Evolutionary conservation across 148 eudicot genomes (phyloP).

Genomic region (Cornus controversa): DNA sequence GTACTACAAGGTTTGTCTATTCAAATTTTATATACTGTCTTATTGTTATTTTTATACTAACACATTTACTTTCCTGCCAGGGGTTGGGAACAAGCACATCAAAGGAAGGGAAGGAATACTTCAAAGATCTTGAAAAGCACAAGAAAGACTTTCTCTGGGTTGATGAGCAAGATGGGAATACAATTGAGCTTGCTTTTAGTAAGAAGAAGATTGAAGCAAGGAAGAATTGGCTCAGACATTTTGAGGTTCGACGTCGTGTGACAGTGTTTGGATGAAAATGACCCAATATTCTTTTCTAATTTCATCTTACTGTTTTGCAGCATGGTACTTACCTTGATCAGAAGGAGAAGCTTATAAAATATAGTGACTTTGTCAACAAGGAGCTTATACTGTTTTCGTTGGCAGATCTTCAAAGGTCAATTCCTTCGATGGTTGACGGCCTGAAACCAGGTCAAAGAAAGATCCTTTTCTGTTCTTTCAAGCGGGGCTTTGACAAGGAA

Average conservation of each 20-base stretch:
- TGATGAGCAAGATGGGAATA: constrained; percentile 76
- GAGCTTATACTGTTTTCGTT: constrained; percentile 85
- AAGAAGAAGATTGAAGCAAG: constrained; percentile 96
- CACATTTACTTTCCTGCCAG: constrained; percentile 27
- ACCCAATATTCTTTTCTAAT: not conserved
- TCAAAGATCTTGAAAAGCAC: constrained; percentile 58
- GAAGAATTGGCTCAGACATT: constrained; percentile 87
- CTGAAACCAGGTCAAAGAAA: constrained; percentile 99
- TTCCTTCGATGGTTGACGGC: constrained; percentile 93
- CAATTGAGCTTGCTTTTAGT: constrained; percentile 96
- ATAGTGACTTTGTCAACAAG: constrained; percentile 91
- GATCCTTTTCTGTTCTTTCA: constrained; percentile 82
- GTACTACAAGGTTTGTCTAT: constrained; percentile 78
- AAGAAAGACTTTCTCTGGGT: constrained; percentile 79
- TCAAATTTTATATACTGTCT: not conserved
- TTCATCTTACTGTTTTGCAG: constrained; percentile 39
- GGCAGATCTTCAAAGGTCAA: constrained; percentile 93
- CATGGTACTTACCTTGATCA: constrained; percentile 75
- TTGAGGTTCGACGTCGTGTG: constrained; percentile 47
- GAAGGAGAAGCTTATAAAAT: constrained; percentile 55
- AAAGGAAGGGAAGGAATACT: constrained; percentile 82
- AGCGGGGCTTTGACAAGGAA: constrained; percentile 62
- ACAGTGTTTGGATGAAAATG: not conserved
- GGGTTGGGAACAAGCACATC: constrained; percentile 93
- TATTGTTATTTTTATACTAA: not conserved